Conservation (phyloP, 179 eudicot genomes). For the Corrigiola litoralis region DNA sequence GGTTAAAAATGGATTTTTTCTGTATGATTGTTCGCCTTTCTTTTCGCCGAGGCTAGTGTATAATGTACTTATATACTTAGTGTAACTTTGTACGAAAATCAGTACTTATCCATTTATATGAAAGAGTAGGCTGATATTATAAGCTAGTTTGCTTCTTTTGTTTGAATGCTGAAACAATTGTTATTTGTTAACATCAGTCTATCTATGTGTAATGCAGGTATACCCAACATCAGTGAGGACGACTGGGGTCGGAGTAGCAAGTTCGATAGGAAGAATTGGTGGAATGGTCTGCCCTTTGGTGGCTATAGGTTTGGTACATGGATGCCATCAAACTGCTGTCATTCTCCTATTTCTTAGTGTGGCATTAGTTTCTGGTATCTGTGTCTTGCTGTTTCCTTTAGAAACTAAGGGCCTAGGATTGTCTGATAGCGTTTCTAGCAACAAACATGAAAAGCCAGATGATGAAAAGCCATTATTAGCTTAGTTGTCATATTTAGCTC, state of each 20-base stretch:
- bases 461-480: not conserved
- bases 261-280: slow-evolving; percentile 64
- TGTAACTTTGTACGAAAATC: too few relatives aligned
- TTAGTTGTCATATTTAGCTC: too few relatives aligned
- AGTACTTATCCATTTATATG: too few relatives aligned
- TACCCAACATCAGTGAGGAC: slow-evolving; percentile 73
- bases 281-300: slow-evolving; percentile 72
- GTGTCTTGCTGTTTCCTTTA: slow-evolving; percentile 44
- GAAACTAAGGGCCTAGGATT: slow-evolving; percentile 60
- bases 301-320: slow-evolving; percentile 50
- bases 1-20: too few relatives aligned
- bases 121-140: too few relatives aligned
- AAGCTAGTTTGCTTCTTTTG: too few relatives aligned
- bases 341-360: slow-evolving; percentile 43
- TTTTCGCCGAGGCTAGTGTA: too few relatives aligned
- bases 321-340: slow-evolving; percentile 49
- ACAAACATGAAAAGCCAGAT: slow-evolving; percentile 12
- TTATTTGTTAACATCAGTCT: not conserved
- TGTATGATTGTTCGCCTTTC: too few relatives aligned
- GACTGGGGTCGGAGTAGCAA: slow-evolving; percentile 72
- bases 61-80: too few relatives aligned
- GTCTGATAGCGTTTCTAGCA: slow-evolving; percentile 31
- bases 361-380: slow-evolving; percentile 34
- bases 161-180: too few relatives aligned
- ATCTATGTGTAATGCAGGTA: slow-evolving; percentile 31